Percentiles rank a stretch among this genome's conserved stretches.
Conservation (phyloP, 257 asterid genomes). For the Ligustrum vulgare region DNA sequence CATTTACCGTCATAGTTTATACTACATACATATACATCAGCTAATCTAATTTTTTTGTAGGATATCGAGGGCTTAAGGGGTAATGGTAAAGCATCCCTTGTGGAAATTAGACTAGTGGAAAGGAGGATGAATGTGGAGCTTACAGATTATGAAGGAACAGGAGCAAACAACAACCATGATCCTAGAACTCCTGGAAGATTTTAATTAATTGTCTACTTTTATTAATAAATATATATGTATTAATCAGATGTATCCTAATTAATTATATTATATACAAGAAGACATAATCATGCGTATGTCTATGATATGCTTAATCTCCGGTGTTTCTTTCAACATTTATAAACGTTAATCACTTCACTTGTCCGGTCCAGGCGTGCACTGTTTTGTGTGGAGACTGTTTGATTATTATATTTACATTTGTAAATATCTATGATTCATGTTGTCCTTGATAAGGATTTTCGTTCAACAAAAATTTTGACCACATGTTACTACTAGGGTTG, state of each 20-base stretch:
- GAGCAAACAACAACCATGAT: not conserved
- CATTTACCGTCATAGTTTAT: too few species aligned
- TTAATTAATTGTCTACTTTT: not conserved
- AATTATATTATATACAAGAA: not conserved
- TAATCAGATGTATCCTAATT: not conserved
- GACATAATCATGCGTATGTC: not conserved
- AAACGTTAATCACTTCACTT: not conserved
- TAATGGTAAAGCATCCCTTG: not conserved
- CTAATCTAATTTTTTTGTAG: not conserved
- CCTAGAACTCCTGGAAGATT: not conserved
- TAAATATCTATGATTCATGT: too few species aligned
- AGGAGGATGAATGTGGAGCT: constrained; percentile 3
- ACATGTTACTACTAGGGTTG: too few species aligned
- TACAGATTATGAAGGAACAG: not conserved
- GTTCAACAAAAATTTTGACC: too few species aligned
- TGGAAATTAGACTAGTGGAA: not conserved
- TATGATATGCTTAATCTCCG: not conserved
- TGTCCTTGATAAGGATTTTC: too few species aligned
- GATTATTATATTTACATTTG: too few species aligned
- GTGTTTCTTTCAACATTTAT: not conserved
- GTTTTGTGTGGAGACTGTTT: too few species aligned
- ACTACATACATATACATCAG: too few species aligned
- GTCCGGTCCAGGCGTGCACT: too few species aligned
- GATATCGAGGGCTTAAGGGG: not conserved
- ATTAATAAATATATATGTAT: not conserved